Conservation (phyloP, 1,284 basidiomycete genomes). For the Apiotrichum laibachii region DNA sequence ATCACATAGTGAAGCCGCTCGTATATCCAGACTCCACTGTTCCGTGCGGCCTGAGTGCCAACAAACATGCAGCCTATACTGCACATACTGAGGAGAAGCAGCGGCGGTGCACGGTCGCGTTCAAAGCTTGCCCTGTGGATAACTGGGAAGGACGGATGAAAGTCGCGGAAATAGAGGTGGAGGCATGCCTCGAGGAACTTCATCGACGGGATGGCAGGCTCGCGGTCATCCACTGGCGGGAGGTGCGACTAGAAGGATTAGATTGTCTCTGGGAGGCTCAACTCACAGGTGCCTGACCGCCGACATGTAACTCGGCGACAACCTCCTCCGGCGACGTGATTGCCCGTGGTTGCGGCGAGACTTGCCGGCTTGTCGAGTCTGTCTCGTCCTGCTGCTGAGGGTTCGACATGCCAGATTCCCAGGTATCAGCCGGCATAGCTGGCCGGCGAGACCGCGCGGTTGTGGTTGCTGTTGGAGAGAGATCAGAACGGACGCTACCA, state of each 20-base stretch:
- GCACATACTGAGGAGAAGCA: conserved; percentile 32
- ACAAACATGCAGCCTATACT: conserved; percentile 22
- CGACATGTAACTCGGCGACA: conserved; percentile 8
- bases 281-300: not conserved
- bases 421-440: conserved; percentile 6
- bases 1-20: conserved; percentile 11
- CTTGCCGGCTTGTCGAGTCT: conserved; percentile 1
- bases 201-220: conserved; percentile 15
- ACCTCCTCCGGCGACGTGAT: conserved; percentile 12
- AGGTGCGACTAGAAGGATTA: not conserved
- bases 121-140: conserved; percentile 37
- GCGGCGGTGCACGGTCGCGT: conserved; percentile 29
- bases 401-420: conserved; percentile 9
- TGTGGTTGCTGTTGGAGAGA: not conserved
- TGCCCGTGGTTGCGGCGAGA: conserved; percentile 5
- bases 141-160: conserved; percentile 41
- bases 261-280: not conserved
- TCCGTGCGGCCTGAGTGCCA: conserved; percentile 13
- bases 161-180: conserved; percentile 43
- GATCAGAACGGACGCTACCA: not conserved
- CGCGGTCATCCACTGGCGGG: not conserved
- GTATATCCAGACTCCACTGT: conserved; percentile 18
- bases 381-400: not conserved
- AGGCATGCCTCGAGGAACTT: conserved; percentile 20
- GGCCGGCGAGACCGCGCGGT: not conserved